Conservation (phyloP, 768 basidiomycete genomes). For the Hydnomerulius pinastri region DNA sequence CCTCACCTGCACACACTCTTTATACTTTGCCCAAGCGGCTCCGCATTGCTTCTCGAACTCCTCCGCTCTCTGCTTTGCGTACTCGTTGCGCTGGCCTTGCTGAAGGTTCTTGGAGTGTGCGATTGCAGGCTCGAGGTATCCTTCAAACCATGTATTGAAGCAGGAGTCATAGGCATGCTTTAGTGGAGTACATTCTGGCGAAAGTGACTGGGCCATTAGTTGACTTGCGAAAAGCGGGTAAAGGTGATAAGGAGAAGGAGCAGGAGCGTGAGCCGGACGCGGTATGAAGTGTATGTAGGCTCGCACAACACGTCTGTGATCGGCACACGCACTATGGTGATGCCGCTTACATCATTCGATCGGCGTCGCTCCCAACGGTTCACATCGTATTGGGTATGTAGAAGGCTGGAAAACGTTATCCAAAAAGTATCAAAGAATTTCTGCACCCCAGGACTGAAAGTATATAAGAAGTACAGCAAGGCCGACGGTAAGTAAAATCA, state of each 20-base stretch:
- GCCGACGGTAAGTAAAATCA: not conserved
- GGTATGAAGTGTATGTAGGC: too few species aligned
- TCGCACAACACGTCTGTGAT: too few species aligned
- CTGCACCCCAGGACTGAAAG: too few species aligned
- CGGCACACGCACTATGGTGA: too few species aligned
- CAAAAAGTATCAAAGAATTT: too few species aligned
- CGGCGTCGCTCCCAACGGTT: too few species aligned
- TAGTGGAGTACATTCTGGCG: slow-evolving; percentile 83
- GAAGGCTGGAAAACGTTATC: too few species aligned
- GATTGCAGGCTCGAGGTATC: slow-evolving; percentile 85
- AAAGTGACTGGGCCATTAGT: slow-evolving; percentile 77
- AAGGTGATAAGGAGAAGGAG: not conserved
- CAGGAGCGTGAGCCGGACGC: too few species aligned
- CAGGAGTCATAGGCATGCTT: slow-evolving; percentile 91
- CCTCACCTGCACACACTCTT: slow-evolving; percentile 79
- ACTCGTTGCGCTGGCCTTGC: slow-evolving; percentile 51
- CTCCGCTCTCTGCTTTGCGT: slow-evolving; percentile 77
- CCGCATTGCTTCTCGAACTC: slow-evolving; percentile 90
- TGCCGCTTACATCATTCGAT: too few species aligned
- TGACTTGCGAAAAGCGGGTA: not conserved
- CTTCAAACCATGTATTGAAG: slow-evolving; percentile 98
- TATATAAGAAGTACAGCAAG: not conserved
- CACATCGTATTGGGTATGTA: too few species aligned
- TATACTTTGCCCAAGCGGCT: slow-evolving; percentile 78
- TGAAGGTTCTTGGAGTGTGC: slow-evolving; percentile 39